Percentiles rank a stretch among this genome's conserved stretches.
These are phyloP conservation scores for Diaporthe capsici DNA, from an alignment of 2,329 filamentous ascomycete species.

Conservation along the genomic window DNA sequence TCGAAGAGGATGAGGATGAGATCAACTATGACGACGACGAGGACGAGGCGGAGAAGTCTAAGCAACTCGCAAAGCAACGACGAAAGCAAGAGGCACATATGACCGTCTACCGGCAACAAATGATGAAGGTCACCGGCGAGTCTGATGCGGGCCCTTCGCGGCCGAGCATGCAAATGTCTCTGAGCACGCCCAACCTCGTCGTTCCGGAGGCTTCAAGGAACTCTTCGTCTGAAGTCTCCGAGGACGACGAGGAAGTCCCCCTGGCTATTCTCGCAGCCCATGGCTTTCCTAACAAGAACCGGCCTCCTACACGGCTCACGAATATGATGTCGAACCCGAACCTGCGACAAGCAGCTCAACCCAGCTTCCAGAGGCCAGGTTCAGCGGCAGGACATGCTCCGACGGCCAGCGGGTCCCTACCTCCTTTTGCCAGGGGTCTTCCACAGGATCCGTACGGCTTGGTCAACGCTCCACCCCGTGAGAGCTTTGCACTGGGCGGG, in stretches of 20 bases:
- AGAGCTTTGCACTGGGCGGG: conserved; percentile 80
- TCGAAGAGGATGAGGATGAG: conserved; percentile 75
- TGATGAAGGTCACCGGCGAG: conserved; percentile 96
- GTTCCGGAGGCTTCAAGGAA: conserved; percentile 55
- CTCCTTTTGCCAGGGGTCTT: conserved; percentile 85
- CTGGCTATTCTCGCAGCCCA: conserved; percentile 89
- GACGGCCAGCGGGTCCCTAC: conserved; percentile 68
- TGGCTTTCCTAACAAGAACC: conserved; percentile 85
- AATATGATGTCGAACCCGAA: conserved; percentile 80
- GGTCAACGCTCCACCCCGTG: conserved; percentile 79
- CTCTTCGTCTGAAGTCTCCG: conserved; percentile 62
- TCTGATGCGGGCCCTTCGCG: conserved; percentile 64
- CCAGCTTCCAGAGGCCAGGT: conserved; percentile 65
- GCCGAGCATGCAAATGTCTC: conserved; percentile 68
- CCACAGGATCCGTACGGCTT: conserved; percentile 89
- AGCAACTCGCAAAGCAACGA: conserved; percentile 80
- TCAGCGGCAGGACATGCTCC: conserved; percentile 69
- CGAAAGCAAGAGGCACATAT: conserved; percentile 92
- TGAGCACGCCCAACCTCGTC: conserved; percentile 65
- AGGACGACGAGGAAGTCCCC: conserved; percentile 88
- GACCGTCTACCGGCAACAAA: conserved; percentile 90
- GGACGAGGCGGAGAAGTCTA: conserved; percentile 83
- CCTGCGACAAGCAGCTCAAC: conserved; percentile 68
- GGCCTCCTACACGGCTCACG: conserved; percentile 78
- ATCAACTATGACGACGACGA: conserved; percentile 80